These are phyloP conservation scores for Nidula niveotomentosa DNA, from an alignment of 1,284 basidiomycete genomes.

Conservation along the genomic window DNA sequence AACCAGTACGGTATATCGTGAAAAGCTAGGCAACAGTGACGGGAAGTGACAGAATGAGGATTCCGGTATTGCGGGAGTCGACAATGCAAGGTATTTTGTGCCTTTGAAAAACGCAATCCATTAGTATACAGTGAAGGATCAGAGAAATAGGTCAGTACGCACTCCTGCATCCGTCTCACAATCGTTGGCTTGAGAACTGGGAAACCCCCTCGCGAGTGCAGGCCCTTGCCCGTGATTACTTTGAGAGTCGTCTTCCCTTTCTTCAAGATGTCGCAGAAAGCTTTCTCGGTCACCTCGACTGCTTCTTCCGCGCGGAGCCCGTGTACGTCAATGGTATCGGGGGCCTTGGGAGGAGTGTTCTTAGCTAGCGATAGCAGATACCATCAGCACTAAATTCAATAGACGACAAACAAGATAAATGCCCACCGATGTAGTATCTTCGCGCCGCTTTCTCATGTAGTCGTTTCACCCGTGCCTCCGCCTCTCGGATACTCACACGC, in stretches of 20 bases:
- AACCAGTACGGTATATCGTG: too few species aligned
- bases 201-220: slow-evolving; percentile 67
- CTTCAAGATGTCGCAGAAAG: slow-evolving; percentile 56
- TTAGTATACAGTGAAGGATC: neutral
- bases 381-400: neutral
- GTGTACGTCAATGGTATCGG: slow-evolving; percentile 70
- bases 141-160: slow-evolving; percentile 10
- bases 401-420: slow-evolving; percentile 1
- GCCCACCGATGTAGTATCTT: slow-evolving; percentile 38
- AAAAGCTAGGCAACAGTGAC: too few species aligned
- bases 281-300: slow-evolving; percentile 57
- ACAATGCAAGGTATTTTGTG: slow-evolving; percentile 26
- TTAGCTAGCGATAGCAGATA: slow-evolving; percentile 3
- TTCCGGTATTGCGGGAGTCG: slow-evolving; percentile 21
- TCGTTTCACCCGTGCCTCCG: slow-evolving; percentile 27
- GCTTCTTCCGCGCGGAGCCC: slow-evolving; percentile 77
- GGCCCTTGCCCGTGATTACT: slow-evolving; percentile 79
- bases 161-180: slow-evolving; percentile 64
- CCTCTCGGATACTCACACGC: slow-evolving; percentile 31
- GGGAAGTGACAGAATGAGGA: slow-evolving; percentile 18
- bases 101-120: slow-evolving; percentile 12
- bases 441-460: slow-evolving; percentile 39
- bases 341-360: slow-evolving; percentile 9
- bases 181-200: slow-evolving; percentile 79
- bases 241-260: slow-evolving; percentile 55